A percentile compares a stretch with the other conserved stretches of the same genome.
phyloP scores from a whole-genome alignment of 371 early-diverging fungal species.

The Haplosporangium sp. region DNA sequence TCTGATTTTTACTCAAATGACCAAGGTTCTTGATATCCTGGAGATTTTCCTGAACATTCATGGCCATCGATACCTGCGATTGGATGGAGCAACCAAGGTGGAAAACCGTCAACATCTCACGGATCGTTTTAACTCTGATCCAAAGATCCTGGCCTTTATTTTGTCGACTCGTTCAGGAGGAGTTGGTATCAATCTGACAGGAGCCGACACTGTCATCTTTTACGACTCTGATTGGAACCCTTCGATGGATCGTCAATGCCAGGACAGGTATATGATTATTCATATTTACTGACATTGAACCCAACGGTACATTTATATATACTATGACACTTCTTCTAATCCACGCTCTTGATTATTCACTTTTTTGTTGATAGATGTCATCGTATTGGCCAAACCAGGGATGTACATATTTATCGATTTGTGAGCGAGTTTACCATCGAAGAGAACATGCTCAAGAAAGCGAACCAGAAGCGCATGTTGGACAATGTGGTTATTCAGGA shows the following conservation, averaged over 20 bases:
- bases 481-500: constrained; percentile 91
- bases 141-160: constrained; percentile 87
- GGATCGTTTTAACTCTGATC: constrained; percentile 89
- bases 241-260: constrained; percentile 80
- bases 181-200: constrained; percentile 97
- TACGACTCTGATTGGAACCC: constrained; percentile 98
- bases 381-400: constrained; percentile 95
- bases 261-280: constrained; percentile 55
- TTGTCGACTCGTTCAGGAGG: constrained; percentile 95
- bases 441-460: constrained; percentile 86
- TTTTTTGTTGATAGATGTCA: constrained; percentile 77
- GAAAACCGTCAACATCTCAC: constrained; percentile 89
- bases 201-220: constrained; percentile 95
- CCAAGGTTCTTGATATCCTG: constrained; percentile 94
- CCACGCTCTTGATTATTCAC: constrained; percentile 55
- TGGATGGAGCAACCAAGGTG: constrained; percentile 89
- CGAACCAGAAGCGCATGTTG: constrained; percentile 87
- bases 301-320: too few relatives aligned
- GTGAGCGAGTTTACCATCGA: constrained; percentile 91
- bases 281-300: not conserved
- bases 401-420: constrained; percentile 93
- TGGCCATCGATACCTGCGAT: constrained; percentile 86
- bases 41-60: constrained; percentile 94
- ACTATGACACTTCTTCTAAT: too few relatives aligned
- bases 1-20: constrained; percentile 99